Conservation (phyloP, 345 rosid genomes). For the Eucalyptus fibrosa region DNA sequence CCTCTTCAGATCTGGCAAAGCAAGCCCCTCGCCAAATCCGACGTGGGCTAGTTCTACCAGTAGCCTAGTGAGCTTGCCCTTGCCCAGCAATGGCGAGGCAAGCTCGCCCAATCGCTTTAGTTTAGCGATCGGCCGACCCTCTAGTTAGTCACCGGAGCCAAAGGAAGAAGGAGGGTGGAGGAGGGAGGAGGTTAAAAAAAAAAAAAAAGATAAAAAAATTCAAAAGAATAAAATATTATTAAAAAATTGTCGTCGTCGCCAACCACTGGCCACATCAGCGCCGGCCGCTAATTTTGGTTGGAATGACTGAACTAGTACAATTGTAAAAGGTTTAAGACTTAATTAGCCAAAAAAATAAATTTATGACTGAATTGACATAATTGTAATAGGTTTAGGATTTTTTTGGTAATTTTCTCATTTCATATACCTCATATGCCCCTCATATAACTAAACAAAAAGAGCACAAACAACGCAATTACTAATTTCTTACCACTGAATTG, state of each 20-base stretch:
- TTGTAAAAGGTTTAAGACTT: fast-evolving
- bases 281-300: fast-evolving
- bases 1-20: fast-evolving
- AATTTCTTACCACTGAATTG: constrained; percentile 25
- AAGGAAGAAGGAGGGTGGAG: no score
- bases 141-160: fast-evolving
- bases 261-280: fast-evolving
- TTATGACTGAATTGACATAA: fast-evolving
- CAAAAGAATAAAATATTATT: no score
- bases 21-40: fast-evolving
- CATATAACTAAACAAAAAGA: background rate
- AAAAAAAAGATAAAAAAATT: no score
- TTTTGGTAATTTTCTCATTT: background rate
- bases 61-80: no score
- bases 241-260: fast-evolving
- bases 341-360: no score
- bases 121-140: fast-evolving
- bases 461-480: background rate
- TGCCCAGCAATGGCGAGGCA: fast-evolving
- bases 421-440: background rate
- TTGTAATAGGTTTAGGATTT: no score
- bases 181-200: no score
- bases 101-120: fast-evolving
- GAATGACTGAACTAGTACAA: fast-evolving
- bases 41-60: fast-evolving